Base-by-base conservation (phyloP, 495 filamentous ascomycete species). In the Collariella sp. region DNA sequence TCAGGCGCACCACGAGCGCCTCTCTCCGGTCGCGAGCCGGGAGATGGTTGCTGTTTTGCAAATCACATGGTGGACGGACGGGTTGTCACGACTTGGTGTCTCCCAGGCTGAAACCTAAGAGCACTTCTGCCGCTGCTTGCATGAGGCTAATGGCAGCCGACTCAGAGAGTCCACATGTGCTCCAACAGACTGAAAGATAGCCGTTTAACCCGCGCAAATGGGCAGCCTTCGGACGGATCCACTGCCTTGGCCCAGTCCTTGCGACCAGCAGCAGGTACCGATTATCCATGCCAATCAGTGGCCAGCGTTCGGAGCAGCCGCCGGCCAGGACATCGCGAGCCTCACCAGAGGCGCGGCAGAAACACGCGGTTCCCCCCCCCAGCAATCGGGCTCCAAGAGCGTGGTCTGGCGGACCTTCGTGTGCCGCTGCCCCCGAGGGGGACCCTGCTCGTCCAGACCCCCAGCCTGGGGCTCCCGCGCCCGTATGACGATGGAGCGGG, bases 141-240 rank as follows among this genome's bases (percentile, higher is more conserved):
- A 22, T 24, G 31, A 43, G 50, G 50, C 50, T 26, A 35, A 41
- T 54, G 50, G 54, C 60, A 47, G 56, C 35, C 52, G 50, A 45
- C 35, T 61, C 55, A 58, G 42, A 2, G 50, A 67, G 42, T 54
- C 62, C 56, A 61, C 64, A 52, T 19, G 41, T 55, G 57, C 52
- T 57, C 56, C 55, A 54, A 56, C 31, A 47, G 16, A 22, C 39
- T 50, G 42, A 39, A n/a, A 45, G 59, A 57, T 50, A 55, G 38
- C 58, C 58, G 54, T 63, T 67, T 56, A 50, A 67, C 50, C 65
- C 62, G 65, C 65, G 51, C 62, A 65, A 67, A 65, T 67, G 60
- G 54, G 56, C 52, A 33, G 20, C 18, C 22, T 36, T 45, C 56
- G 43, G 45, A 48, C 43, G 49, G 58, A 16, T 58, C 64, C 64